A percentile compares a stretch with the other conserved stretches of the same genome.
These are phyloP conservation scores for Phoma sp. DNA, from an alignment of 2,329 filamentous ascomycete genomes.

Conservation along the genomic window DNA sequence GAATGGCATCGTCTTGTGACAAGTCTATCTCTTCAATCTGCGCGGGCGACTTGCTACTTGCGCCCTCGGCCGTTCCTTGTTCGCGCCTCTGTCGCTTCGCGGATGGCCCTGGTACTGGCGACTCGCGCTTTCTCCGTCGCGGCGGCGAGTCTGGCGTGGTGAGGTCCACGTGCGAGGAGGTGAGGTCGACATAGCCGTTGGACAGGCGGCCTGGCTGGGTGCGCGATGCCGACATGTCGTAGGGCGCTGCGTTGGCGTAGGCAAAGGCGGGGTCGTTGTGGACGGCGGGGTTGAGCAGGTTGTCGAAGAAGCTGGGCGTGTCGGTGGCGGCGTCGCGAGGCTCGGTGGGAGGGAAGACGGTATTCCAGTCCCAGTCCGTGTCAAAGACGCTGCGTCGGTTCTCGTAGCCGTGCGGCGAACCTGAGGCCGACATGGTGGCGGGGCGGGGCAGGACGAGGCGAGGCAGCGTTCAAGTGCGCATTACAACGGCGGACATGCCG, in stretches of 20 bases:
- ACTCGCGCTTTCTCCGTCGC: conserved; percentile 29
- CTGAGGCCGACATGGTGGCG: conserved; percentile 19
- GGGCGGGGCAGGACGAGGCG: not conserved
- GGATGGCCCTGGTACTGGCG: conserved; percentile 39
- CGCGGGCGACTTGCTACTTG: conserved; percentile 13
- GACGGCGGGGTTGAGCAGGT: conserved; percentile 15
- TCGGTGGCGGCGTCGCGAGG: not conserved
- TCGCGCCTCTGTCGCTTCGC: conserved; percentile 39
- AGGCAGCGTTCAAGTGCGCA: not conserved
- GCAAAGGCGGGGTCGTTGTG: conserved; percentile 8
- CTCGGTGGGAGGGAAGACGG: not conserved
- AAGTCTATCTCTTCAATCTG: conserved; percentile 61
- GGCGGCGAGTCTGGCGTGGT: conserved; percentile 30
- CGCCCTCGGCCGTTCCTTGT: conserved; percentile 15
- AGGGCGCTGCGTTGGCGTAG: conserved; percentile 20
- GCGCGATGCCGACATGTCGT: conserved; percentile 24
- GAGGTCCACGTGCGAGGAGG: conserved; percentile 20
- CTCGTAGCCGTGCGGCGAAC: conserved; percentile 1
- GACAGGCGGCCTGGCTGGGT: conserved; percentile 35
- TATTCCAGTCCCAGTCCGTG: not conserved
- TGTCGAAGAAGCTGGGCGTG: conserved; percentile 8
- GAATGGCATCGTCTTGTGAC: conserved; percentile 53
- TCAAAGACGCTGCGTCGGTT: not conserved
- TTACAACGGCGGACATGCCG: not conserved
- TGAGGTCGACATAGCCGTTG: conserved; percentile 49